These are phyloP conservation scores for Trichoderma afroharzianum DNA, from an alignment of 2,329 filamentous ascomycete genomes.

Conservation along the genomic window DNA sequence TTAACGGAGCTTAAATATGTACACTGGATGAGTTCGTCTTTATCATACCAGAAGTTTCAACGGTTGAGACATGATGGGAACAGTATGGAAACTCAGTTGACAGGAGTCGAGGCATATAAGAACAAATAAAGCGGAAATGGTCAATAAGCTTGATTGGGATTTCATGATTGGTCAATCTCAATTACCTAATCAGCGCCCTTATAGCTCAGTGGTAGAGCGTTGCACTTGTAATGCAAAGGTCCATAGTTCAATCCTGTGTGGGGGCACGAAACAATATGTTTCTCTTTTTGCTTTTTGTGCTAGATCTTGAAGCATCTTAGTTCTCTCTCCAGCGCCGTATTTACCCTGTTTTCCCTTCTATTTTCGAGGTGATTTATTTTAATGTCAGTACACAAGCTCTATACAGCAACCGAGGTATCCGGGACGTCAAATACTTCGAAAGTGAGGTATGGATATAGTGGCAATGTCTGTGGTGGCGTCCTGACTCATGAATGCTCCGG, in stretches of 20 bases:
- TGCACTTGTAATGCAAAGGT: conserved; percentile 22
- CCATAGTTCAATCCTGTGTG: conserved; percentile 22
- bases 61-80: background rate
- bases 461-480: background rate
- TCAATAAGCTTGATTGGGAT: background rate
- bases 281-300: background rate
- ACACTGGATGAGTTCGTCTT: background rate
- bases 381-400: background rate
- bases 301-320: rapidly evolving
- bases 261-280: conserved; percentile 7
- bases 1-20: background rate
- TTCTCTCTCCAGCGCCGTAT: background rate
- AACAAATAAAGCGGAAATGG: background rate
- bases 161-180: background rate
- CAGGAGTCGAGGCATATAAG: background rate
- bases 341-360: too few relatives aligned
- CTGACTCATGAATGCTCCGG: background rate
- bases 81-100: background rate
- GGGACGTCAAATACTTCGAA: too few relatives aligned
- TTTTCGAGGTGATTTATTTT: background rate
- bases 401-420: too few relatives aligned
- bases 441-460: too few relatives aligned
- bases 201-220: conserved; percentile 22
- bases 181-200: conserved; percentile 9
- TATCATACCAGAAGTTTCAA: too few relatives aligned